Evolutionary conservation across 2,329 filamentous ascomycete species (phyloP), one percentile per base, ranked within the genome.

Genomic region (Fusarium chuoi): DNA sequence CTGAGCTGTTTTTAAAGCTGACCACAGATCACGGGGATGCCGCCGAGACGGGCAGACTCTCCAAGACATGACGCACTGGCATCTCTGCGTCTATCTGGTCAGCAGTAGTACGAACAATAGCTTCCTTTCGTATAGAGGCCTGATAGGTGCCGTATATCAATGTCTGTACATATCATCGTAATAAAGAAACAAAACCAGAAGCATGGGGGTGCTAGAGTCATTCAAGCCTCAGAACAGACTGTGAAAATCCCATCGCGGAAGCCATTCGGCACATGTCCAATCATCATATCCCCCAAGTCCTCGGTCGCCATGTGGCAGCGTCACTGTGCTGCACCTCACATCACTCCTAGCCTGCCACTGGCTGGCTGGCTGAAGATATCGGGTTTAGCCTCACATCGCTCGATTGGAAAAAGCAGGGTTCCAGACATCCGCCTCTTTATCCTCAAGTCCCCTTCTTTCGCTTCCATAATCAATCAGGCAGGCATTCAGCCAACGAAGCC

Each of bases 1-100:
- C 66, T 78, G 71, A 73, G 70, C 30, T 64, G 61, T 65, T 77
- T 76, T 74, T 74, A 63, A 63, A 77, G 70, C 76, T 78, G 76
- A 78, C 73, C 56, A 71, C 67, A 68, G 57, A 67, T 70, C 60
- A 78, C 67, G 71, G 70, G 58, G 66, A 52, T 68, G 68, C 70
- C 70, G 70, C 62, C 58, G 62, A 77, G 74, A 66, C 26, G 51
- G 60, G 51, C 33, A 65, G 59, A 67, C 54, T 72, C 42, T 72
- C 51, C 17, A 57, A 75, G 62, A 69, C 70, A 75, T 61, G 38
- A 33, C 51, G 24, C 28, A 22, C 24, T 44, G 30, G n/a, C 52
- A 49, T 22, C 28, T 66, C 61, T 42, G 35, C 24, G 38, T 74
- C 41, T 68, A 68, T 71, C 57, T 73, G 64, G 59, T 68, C 59